Evolutionary conservation across 2,329 filamentous ascomycete genomes (phyloP).

Genomic region (Nakataea oryzae): DNA sequence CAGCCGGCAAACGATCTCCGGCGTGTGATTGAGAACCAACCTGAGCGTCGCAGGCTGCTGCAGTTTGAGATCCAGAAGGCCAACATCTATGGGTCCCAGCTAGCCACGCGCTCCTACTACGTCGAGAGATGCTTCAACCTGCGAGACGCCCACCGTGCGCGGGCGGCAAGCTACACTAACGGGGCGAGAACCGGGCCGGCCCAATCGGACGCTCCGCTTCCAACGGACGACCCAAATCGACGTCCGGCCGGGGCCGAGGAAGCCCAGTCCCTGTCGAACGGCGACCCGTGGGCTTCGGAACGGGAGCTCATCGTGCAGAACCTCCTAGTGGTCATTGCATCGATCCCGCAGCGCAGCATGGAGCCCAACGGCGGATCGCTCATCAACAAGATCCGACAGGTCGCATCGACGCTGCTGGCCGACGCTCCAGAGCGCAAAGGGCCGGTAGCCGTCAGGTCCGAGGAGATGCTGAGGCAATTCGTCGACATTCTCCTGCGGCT

Average conservation of each 20-base stretch:
- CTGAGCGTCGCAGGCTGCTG: slow-evolving; percentile 41
- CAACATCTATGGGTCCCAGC: slow-evolving; percentile 74
- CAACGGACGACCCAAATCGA: background rate
- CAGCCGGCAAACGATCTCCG: slow-evolving; percentile 40
- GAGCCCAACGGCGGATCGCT: slow-evolving; percentile 56
- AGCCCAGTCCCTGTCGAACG: no score
- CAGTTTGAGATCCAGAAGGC: slow-evolving; percentile 89
- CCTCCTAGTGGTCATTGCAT: slow-evolving; percentile 62
- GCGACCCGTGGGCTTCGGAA: slow-evolving; percentile 59
- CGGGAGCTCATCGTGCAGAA: slow-evolving; percentile 74
- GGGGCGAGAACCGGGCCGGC: background rate
- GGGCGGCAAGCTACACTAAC: background rate
- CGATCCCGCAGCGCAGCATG: slow-evolving; percentile 76
- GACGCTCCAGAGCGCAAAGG: slow-evolving; percentile 40
- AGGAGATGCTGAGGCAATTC: slow-evolving; percentile 62
- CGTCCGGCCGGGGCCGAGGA: background rate
- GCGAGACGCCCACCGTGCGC: slow-evolving; percentile 36
- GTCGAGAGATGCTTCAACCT: slow-evolving; percentile 80
- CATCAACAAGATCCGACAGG: slow-evolving; percentile 78
- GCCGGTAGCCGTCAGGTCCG: slow-evolving; percentile 42
- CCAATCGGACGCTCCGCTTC: background rate
- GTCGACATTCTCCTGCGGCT: slow-evolving; percentile 66
- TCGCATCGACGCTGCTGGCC: slow-evolving; percentile 70
- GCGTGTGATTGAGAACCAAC: slow-evolving; percentile 36
- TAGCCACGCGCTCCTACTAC: slow-evolving; percentile 73